These are phyloP conservation scores for Onygena corvina DNA, from an alignment of 2,329 filamentous ascomycete genomes.

Conservation along the genomic window DNA sequence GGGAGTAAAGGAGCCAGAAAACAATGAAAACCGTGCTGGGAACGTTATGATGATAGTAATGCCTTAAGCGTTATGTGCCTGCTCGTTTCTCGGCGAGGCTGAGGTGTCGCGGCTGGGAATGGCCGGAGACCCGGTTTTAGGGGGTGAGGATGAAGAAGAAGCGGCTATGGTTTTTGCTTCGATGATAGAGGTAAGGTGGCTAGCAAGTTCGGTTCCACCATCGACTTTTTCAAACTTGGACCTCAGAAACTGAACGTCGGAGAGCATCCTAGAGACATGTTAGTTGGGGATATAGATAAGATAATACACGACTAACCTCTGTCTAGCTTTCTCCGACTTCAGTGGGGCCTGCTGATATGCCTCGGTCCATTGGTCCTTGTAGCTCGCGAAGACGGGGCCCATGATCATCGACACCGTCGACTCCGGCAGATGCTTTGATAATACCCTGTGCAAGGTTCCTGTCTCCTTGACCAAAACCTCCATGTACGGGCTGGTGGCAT, in stretches of 20 bases:
- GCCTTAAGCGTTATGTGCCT: neutral
- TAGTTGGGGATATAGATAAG: neutral
- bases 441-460: constrained; percentile 66
- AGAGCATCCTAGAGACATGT: constrained; percentile 49
- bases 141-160: neutral
- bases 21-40: neutral
- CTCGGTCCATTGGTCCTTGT: constrained; percentile 64
- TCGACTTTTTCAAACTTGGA: constrained; percentile 63
- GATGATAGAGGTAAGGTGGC: constrained; percentile 48
- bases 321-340: constrained; percentile 54
- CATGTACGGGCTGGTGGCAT: constrained; percentile 58
- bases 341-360: constrained; percentile 55
- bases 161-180: constrained; percentile 27
- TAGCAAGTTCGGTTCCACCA: constrained; percentile 62
- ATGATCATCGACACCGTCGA: constrained; percentile 70
- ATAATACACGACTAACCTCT: constrained; percentile 47
- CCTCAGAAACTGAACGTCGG: constrained; percentile 63
- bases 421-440: constrained; percentile 70
- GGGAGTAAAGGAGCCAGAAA: neutral
- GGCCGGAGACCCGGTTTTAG: constrained; percentile 6
- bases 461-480: constrained; percentile 81
- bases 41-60: neutral
- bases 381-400: constrained; percentile 69
- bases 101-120: neutral
- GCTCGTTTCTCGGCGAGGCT: neutral